Evolutionary conservation across 164 flowering plant genomes (phyloP).

Genomic region (Umbellularia californica): DNA sequence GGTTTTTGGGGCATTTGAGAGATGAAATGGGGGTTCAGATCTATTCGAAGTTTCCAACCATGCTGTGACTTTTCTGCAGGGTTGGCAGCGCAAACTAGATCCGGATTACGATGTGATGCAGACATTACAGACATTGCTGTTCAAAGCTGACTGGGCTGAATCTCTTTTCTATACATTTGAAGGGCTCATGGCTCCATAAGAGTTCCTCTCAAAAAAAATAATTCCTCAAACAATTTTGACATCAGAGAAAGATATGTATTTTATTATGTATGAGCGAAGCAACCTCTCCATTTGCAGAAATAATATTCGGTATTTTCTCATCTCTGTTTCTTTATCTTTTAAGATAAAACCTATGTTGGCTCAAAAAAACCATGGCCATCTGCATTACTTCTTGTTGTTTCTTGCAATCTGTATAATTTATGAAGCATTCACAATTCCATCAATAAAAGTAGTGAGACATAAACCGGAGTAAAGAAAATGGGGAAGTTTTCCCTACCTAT

Average conservation of each 20-base stretch:
- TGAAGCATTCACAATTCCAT: no score
- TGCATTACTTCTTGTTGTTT: no score
- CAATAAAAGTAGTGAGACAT: no score
- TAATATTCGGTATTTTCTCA: no score
- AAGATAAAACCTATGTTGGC: no score
- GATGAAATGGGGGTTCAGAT: not conserved
- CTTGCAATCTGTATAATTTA: no score
- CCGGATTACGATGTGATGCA: slow-evolving; percentile 49
- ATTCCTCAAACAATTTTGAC: slow-evolving; percentile 6
- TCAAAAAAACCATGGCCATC: no score
- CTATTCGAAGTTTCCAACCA: not conserved
- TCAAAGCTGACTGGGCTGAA: slow-evolving; percentile 51
- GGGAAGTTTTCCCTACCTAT: no score
- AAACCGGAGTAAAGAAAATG: no score
- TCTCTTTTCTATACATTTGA: slow-evolving; percentile 41
- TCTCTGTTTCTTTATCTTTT: no score
- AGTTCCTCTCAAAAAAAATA: not conserved
- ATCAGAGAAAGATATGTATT: not conserved
- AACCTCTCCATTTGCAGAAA: no score
- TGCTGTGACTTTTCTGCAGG: slow-evolving; percentile 23
- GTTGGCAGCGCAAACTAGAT: slow-evolving; percentile 62
- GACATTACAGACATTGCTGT: slow-evolving; percentile 39
- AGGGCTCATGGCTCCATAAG: slow-evolving; percentile 17
- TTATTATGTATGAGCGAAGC: slow-evolving; percentile 2
- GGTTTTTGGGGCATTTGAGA: not conserved